These are phyloP conservation scores for Fusarium robinianum DNA, from an alignment of 2,329 filamentous ascomycete species.

Conservation along the genomic window DNA sequence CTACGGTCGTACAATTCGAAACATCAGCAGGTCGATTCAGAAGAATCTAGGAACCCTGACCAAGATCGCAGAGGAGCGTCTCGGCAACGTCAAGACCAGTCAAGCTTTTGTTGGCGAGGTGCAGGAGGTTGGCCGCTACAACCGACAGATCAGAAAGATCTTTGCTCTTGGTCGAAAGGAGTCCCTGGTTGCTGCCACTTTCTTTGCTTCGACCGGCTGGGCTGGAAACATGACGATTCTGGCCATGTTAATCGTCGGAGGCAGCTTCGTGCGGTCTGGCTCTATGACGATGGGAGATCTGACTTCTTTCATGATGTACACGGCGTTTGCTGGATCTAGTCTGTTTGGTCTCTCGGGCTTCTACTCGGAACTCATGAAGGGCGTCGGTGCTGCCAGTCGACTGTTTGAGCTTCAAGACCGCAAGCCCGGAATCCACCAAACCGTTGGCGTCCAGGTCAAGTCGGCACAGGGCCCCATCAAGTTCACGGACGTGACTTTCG, in stretches of 20 bases:
- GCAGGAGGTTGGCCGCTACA: conserved; percentile 88
- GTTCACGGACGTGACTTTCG: conserved; percentile 84
- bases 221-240: conserved; percentile 97
- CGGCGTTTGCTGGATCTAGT: conserved; percentile 81
- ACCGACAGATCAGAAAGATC: conserved; percentile 87
- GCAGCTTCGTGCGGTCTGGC: conserved; percentile 85
- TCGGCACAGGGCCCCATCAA: conserved; percentile 88
- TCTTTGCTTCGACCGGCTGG: conserved; percentile 85
- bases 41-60: conserved; percentile 90
- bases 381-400: conserved; percentile 92
- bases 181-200: conserved; percentile 85
- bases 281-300: conserved; percentile 88
- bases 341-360: conserved; percentile 94
- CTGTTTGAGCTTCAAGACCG: conserved; percentile 96
- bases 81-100: conserved; percentile 94
- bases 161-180: conserved; percentile 87
- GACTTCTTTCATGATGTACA: conserved; percentile 98
- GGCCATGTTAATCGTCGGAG: conserved; percentile 85
- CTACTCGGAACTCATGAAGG: conserved; percentile 99
- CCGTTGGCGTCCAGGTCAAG: conserved; percentile 75
- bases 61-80: conserved; percentile 96
- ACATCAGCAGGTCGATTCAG: conserved; percentile 89
- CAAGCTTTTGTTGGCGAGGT: conserved; percentile 95
- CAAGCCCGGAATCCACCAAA: conserved; percentile 82
- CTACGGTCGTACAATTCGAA: conserved; percentile 87